Base-by-base conservation (phyloP, 768 basidiomycete genomes). In the Wakefieldia striispora region DNA sequence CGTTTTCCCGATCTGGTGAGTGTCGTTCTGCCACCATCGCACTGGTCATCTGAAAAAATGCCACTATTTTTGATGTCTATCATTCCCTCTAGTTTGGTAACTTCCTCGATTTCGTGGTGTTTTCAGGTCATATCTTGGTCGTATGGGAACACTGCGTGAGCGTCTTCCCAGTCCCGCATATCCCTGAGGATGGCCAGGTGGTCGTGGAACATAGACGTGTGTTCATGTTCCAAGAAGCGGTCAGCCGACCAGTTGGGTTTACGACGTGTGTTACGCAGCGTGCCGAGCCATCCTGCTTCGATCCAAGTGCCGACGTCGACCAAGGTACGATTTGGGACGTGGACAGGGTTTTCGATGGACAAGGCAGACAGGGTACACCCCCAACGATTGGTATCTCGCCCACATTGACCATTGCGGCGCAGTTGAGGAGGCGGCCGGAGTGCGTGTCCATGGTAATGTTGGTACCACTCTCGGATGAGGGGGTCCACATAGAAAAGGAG, bases 71-170 rank as follows among this genome's bases (percentile, higher is more conserved):
- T 31, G n/a, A 36, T 6, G 3, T 16, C 24, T 17, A n/a, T 17
- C 2, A 33, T 33, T 33, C 14, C 33, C 12, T 23, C 26, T 31
- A 65, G 64, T 66, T 55, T 53, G 64, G 64, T 3, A 0, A 10
- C 7, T 66, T 59, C 50, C 52, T 66, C 21, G 59, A 64, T 34
- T 66, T 67, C 16, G 48, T 51, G 31, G 47, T 59, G 39, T 66
- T 66, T 37, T 33, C 55, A 0, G 57, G 37, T 1, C 57, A 64
- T 45, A 11, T 66, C 1, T 44, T 66, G 51, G 52, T 64, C 12
- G 56, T 58, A 48, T 68, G 66, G 66, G 66, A 66, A 49, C 38
- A 29, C 27, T 56, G 59, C 26, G 45, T 64, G 42, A 64, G 64
- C 45, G 64, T 66, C 9, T 66, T 64, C 19, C 50, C 56, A 0